Evolutionary conservation across 2,329 filamentous ascomycete genomes (phyloP).

Genomic region (Ascocoryne sarcoides): DNA sequence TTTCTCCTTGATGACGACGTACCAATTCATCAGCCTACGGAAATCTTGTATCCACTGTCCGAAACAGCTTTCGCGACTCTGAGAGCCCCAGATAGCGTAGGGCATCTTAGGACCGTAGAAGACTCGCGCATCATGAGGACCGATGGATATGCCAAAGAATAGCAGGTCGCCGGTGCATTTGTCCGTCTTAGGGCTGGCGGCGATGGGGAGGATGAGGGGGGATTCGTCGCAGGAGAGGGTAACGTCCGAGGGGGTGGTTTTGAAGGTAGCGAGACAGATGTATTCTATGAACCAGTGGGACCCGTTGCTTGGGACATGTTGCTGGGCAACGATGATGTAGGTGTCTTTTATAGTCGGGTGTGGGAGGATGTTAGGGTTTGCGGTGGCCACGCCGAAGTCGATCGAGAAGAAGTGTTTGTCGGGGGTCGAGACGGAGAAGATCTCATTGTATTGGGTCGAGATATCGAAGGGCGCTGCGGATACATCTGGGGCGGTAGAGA

Average conservation of each 20-base stretch:
- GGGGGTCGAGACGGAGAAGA: constrained; percentile 35
- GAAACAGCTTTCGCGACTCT: constrained; percentile 45
- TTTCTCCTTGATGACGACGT: constrained; percentile 17
- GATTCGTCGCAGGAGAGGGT: constrained; percentile 35
- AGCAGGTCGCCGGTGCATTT: constrained; percentile 38
- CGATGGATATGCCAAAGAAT: constrained; percentile 36
- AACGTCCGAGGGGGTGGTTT: too few relatives aligned
- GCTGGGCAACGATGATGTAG: constrained; percentile 45
- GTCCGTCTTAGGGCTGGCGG: constrained; percentile 34
- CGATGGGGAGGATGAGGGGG: constrained; percentile 37
- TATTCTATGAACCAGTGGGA: constrained; percentile 35
- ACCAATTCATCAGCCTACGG: constrained; percentile 39
- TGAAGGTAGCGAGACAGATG: constrained; percentile 42
- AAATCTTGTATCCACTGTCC: constrained; percentile 50
- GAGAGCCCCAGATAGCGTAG: constrained; percentile 46
- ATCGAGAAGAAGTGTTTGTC: constrained; percentile 42
- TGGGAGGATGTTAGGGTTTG: constrained; percentile 50
- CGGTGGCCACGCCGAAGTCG: constrained; percentile 34
- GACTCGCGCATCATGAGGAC: constrained; percentile 50
- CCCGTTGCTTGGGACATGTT: constrained; percentile 25
- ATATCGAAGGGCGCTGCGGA: background rate
- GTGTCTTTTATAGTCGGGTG: constrained; percentile 39
- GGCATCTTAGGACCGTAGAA: constrained; percentile 44
- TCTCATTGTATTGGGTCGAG: background rate
- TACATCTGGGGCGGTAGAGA: background rate